phyloP scores from a whole-genome alignment of 768 basidiomycete species.

The Russula sp. region DNA sequence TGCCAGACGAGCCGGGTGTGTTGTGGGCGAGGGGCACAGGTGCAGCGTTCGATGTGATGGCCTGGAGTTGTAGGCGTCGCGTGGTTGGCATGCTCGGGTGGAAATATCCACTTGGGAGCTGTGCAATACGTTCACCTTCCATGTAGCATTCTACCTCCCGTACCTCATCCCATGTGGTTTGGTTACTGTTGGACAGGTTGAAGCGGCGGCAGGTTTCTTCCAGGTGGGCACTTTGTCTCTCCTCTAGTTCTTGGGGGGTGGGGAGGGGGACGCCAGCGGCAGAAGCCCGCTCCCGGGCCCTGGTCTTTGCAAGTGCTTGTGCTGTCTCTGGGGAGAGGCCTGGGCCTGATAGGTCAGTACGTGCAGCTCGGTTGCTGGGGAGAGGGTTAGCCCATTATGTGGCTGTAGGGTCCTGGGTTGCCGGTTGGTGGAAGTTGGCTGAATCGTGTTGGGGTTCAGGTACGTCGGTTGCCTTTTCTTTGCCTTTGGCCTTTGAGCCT shows the following conservation, averaged over 20 bases:
- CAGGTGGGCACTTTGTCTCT: background rate
- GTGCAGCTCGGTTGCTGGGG: background rate
- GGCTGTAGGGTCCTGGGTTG: no score
- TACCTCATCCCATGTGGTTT: background rate
- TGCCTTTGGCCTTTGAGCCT: background rate
- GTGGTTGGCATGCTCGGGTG: background rate
- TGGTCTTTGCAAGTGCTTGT: background rate
- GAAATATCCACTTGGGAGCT: background rate
- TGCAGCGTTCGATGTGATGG: no score
- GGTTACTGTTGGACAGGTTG: background rate
- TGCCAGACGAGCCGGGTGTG: background rate
- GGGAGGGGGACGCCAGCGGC: no score
- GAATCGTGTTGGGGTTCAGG: no score
- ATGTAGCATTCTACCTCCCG: background rate
- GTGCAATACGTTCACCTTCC: background rate
- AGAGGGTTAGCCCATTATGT: no score
- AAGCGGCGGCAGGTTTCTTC: no score
- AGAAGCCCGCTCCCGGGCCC: rapidly evolving
- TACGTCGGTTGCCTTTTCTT: background rate
- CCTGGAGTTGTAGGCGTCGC: background rate
- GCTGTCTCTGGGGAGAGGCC: background rate
- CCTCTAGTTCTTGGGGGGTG: background rate
- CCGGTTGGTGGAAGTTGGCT: no score
- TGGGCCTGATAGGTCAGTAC: background rate
- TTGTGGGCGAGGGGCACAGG: background rate